Conservation (phyloP, 805 yeast species). For the Pichia occidentalis region DNA sequence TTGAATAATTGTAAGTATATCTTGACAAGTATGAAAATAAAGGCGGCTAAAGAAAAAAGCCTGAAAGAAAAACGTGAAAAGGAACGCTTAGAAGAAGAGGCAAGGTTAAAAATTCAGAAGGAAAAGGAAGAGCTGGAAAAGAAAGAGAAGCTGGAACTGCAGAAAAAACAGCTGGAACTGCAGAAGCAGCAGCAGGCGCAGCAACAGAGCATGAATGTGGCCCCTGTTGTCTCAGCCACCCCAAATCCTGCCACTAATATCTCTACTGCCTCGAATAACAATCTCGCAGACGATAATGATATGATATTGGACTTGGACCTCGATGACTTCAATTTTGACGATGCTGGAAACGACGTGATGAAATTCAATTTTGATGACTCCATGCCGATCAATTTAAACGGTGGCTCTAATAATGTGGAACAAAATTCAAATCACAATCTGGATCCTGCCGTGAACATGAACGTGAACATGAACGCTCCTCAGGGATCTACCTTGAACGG, state of each 20-base stretch:
- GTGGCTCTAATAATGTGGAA: no score
- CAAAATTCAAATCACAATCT: no score
- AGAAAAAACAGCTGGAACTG: no score
- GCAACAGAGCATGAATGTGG: no score
- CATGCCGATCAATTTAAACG: no score
- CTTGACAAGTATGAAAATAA: conserved; percentile 24
- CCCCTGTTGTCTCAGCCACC: no score
- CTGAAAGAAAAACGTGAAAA: conserved; percentile 21
- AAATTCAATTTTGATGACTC: neutral
- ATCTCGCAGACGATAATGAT: conserved; percentile 22
- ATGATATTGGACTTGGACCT: conserved; percentile 25
- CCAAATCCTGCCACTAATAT: no score
- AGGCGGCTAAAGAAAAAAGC: conserved; percentile 24
- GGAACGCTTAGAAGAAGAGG: conserved; percentile 16
- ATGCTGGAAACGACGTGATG: neutral
- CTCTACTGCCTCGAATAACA: no score
- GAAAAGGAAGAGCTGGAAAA: conserved; percentile 9
- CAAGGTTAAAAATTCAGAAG: conserved; percentile 3
- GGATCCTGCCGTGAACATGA: conserved; percentile 1
- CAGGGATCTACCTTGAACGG: no score
- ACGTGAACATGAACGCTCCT: conserved; percentile 2
- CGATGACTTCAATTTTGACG: conserved; percentile 23
- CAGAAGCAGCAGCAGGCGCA: no score
- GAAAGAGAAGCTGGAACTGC: no score
- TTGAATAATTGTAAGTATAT: conserved; percentile 26